Evolutionary conservation across 139 green algal genomes (phyloP).

Genomic region (Chlorokybus atmophyticus): DNA sequence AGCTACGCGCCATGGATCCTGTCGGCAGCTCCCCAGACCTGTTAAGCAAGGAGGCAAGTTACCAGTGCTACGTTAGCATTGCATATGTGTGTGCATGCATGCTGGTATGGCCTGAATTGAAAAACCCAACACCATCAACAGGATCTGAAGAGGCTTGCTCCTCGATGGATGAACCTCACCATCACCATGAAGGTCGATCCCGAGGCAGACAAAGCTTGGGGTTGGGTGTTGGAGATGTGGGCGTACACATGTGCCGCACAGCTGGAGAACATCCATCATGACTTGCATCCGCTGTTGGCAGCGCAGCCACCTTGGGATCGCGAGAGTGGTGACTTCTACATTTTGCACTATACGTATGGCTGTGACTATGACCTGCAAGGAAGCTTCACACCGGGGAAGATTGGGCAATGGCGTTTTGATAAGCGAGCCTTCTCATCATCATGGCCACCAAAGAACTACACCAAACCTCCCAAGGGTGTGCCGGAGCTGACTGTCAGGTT

Average conservation of each 20-base stretch:
- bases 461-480: background rate
- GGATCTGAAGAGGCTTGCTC: conserved; percentile 55
- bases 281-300: conserved; percentile 56
- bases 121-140: too few species aligned
- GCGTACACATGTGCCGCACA: conserved; percentile 64
- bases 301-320: conserved; percentile 78
- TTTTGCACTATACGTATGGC: conserved; percentile 92
- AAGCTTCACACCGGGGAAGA: conserved; percentile 38
- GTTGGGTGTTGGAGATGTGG: conserved; percentile 88
- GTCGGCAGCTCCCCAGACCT: conserved; percentile 74
- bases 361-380: conserved; percentile 5
- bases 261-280: conserved; percentile 59
- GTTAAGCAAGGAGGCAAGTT: too few species aligned
- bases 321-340: conserved; percentile 51
- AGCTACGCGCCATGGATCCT: conserved; percentile 28
- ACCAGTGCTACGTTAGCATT: too few species aligned
- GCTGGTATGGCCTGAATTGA: too few species aligned
- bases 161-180: conserved; percentile 71
- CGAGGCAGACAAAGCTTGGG: conserved; percentile 55
- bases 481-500: conserved; percentile 5
- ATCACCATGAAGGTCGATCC: conserved; percentile 73
- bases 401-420: conserved; percentile 81
- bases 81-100: too few species aligned
- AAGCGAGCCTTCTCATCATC: conserved; percentile 44
- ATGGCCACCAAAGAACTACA: background rate